A percentile compares a stretch with the other conserved stretches of the same genome.
Evolutionary conservation across 805 yeast species (phyloP).

Genomic region (Monosporozyma yasuniensis): DNA sequence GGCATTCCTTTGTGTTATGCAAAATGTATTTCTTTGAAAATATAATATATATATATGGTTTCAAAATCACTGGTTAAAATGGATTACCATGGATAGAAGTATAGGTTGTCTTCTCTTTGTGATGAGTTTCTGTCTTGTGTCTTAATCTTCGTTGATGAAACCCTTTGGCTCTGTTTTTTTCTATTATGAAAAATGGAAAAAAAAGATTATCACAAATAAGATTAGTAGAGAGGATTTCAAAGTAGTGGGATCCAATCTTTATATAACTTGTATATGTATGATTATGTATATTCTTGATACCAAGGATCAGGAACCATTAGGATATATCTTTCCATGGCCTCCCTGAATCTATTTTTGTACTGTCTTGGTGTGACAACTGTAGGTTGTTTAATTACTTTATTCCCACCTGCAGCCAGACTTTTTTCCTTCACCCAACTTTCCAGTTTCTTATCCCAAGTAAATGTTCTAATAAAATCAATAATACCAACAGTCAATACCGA

Average conservation of each 20-base stretch:
- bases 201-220: too few relatives aligned
- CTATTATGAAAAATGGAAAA: too few relatives aligned
- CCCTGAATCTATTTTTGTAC: conserved; percentile 86
- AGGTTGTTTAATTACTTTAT: conserved; percentile 68
- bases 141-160: too few relatives aligned
- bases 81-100: not conserved
- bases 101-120: not conserved
- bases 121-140: too few relatives aligned
- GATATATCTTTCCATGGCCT: conserved; percentile 94
- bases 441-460: conserved; percentile 96
- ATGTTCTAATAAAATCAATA: conserved; percentile 86
- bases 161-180: too few relatives aligned
- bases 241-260: too few relatives aligned
- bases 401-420: conserved; percentile 67
- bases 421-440: conserved; percentile 99
- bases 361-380: conserved; percentile 96
- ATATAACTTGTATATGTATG: not conserved
- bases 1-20: not conserved
- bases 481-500: conserved; percentile 83
- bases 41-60: not conserved
- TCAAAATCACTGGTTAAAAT: not conserved
- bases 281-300: conserved; percentile 30
- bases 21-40: not conserved
- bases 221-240: too few relatives aligned
- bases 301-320: conserved; percentile 82